Evolutionary conservation across 768 basidiomycete genomes (phyloP).

Genomic region (Chiua virens): DNA sequence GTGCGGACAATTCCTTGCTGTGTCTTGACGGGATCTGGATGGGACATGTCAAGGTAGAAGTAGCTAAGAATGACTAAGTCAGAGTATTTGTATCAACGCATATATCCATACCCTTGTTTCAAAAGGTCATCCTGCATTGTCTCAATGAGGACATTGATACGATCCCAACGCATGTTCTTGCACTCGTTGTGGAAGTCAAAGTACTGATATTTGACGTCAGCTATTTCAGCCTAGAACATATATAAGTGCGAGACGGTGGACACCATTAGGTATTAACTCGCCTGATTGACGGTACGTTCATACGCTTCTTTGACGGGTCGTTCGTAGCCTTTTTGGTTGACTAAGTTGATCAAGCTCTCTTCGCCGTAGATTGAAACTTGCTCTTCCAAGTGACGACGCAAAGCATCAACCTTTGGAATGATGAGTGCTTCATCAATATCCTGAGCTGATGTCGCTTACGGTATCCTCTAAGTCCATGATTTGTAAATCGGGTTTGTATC

Average conservation of each 20-base stretch:
- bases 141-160: conserved; percentile 81
- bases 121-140: conserved; percentile 67
- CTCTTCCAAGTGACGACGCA: conserved; percentile 71
- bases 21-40: conserved; percentile 46
- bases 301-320: conserved; percentile 94
- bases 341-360: conserved; percentile 82
- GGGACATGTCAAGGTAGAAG: conserved; percentile 64
- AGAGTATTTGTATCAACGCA: background rate
- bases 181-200: conserved; percentile 99
- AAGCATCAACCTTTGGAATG: conserved; percentile 57
- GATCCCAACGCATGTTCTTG: conserved; percentile 92
- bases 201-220: conserved; percentile 83
- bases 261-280: conserved; percentile 27
- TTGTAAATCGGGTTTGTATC: conserved; percentile 95
- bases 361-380: conserved; percentile 75
- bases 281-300: conserved; percentile 72
- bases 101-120: conserved; percentile 56
- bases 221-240: conserved; percentile 51
- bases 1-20: conserved; percentile 86
- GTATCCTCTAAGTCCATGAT: conserved; percentile 92
- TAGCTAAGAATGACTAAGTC: conserved; percentile 48
- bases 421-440: conserved; percentile 2
- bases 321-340: conserved; percentile 93
- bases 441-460: conserved; percentile 45
- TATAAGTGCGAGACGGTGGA: background rate